A percentile compares a stretch with the other conserved stretches of the same genome.
phyloP scores from a whole-genome alignment of 1,139 yeast genomes.

The Hanseniaspora gamundiae region DNA sequence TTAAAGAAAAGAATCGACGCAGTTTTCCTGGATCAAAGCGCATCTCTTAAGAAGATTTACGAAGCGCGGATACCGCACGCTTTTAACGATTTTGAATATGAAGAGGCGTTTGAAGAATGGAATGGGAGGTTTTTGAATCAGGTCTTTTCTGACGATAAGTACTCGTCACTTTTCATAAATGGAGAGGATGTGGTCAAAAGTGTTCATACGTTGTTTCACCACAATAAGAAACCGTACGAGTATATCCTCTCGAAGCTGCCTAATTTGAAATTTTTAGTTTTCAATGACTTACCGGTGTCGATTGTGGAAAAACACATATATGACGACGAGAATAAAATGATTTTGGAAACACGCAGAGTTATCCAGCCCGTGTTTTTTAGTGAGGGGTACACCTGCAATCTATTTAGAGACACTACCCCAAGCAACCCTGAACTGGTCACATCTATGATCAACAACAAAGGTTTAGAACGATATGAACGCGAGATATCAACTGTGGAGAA shows the following conservation, averaged over 20 bases:
- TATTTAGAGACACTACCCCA: conserved; percentile 7
- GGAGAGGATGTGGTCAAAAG: conserved; percentile 24
- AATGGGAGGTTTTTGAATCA: conserved; percentile 9
- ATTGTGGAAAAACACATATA: conserved; percentile 17
- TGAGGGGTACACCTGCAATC: conserved; percentile 21
- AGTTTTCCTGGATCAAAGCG: conserved; percentile 10
- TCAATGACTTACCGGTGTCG: conserved; percentile 29
- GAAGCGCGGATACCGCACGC: conserved; percentile 1
- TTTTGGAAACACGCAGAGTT: conserved; percentile 10
- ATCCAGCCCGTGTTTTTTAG: conserved; percentile 27
- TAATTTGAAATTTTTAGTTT: conserved; percentile 26
- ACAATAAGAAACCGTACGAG: conserved; percentile 24
- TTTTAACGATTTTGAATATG: conserved; percentile 3
- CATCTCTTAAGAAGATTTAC: neutral
- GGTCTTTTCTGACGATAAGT: conserved; percentile 3
- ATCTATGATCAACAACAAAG: neutral
- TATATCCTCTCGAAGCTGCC: conserved; percentile 26
- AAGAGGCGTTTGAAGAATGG: conserved; percentile 3
- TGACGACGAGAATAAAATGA: conserved; percentile 14
- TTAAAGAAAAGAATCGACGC: conserved; percentile 17
- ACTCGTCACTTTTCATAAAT: conserved; percentile 12
- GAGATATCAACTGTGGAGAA: neutral
- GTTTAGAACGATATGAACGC: neutral
- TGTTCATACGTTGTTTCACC: conserved; percentile 29
- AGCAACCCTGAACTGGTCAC: neutral